Evolutionary conservation across 2,329 filamentous ascomycete genomes (phyloP), one percentile per base, ranked within the genome.

Genomic region (Keithomyces neogunnii): DNA sequence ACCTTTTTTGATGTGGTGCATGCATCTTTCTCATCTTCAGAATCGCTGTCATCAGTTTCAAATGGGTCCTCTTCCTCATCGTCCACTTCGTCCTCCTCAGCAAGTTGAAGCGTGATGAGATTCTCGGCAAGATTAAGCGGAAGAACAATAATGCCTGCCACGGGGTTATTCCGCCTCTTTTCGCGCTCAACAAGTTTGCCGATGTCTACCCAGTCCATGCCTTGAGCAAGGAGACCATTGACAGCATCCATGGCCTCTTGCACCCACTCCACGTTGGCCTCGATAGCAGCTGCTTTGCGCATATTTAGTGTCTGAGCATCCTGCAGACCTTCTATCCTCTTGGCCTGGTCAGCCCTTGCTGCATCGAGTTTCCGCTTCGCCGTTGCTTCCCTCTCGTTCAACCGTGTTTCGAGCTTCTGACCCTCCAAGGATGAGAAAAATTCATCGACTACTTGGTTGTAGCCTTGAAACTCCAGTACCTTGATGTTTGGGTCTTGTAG

Each of bases 131-230:
- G 75, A 60, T 95, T 95, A 48, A 99, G 70, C 0, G 93, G 92
- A 19, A 95, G 71, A 63, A 87, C 88, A 62, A 99, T 95, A 44
- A 90, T 84, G 52, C 86, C 79, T 1, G 93, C 93, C 6, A 99
- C 90, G 0, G 88, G 82, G 57, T 99, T 99, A 31, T 82, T 77
- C 47, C 84, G 77, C 54, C 76, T 82, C 65, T 95, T 88, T 65
- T 97, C 92, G 57, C 89, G 81, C 64, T 96, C 89, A 49, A 99
- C 88, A 55, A 99, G 72, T 53, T 86, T 87, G 8, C 81, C 89
- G 60, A 97, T 91, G 57, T 96, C 88, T 9, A 89, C 83, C 93
- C 93, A 99, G 61, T 99, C 93, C 90, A 97, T 97, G 9, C 92
- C 92, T 62, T 96, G 89, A 4, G 82, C 82, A 53, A 99, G 82